phyloP scores from a whole-genome alignment of 2,329 filamentous ascomycete species.

The Exophiala oligosperma region DNA sequence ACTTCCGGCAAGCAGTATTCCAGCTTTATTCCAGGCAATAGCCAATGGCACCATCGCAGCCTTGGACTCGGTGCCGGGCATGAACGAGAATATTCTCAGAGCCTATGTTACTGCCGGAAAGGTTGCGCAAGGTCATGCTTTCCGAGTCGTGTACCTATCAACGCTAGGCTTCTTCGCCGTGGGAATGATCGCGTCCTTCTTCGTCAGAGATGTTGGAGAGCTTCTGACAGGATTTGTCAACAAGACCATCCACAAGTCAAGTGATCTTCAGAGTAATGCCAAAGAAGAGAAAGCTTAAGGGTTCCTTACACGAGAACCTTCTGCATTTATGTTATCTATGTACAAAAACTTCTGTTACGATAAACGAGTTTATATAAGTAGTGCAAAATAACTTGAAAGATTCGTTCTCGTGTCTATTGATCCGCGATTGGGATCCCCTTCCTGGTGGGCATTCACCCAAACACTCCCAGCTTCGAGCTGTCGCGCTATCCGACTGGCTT shows the following conservation, averaged over 20 bases:
- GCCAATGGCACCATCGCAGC: constrained; percentile 34
- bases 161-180: background rate
- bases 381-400: too few species aligned
- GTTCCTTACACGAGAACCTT: too few species aligned
- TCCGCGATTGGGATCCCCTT: too few species aligned
- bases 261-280: background rate
- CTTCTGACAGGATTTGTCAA: background rate
- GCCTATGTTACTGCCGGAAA: background rate
- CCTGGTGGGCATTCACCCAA: too few species aligned
- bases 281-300: too few species aligned
- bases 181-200: background rate
- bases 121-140: background rate
- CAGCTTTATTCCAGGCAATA: constrained; percentile 39
- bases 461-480: too few species aligned
- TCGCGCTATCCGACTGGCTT: too few species aligned
- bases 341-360: too few species aligned
- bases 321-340: too few species aligned
- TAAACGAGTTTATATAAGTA: too few species aligned
- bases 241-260: background rate
- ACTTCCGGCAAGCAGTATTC: constrained; percentile 37
- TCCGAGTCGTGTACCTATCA: background rate
- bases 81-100: constrained; percentile 28
- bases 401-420: too few species aligned
- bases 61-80: constrained; percentile 34
- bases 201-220: background rate